Percentiles rank a stretch among this genome's conserved stretches.
These are phyloP conservation scores for Vararia minispora DNA, from an alignment of 768 basidiomycete genomes.

Conservation along the genomic window DNA sequence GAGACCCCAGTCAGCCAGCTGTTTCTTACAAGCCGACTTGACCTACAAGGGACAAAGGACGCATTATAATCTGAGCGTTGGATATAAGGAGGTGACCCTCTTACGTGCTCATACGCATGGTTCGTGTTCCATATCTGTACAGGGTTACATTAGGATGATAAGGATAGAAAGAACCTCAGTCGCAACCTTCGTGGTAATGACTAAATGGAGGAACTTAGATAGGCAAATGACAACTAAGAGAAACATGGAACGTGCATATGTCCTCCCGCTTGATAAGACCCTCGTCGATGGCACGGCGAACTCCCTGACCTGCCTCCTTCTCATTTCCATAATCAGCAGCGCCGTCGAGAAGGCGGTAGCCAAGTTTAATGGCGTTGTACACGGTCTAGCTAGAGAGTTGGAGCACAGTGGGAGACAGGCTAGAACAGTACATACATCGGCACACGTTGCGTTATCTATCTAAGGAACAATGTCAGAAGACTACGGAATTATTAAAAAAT, in stretches of 20 bases:
- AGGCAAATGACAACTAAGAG: neutral
- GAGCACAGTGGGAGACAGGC: neutral
- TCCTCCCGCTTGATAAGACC: constrained; percentile 85
- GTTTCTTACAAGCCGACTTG: constrained; percentile 41
- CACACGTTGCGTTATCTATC: constrained; percentile 50
- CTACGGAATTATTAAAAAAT: neutral
- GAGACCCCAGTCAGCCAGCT: constrained; percentile 73
- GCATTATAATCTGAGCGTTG: neutral
- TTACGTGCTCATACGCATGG: constrained; percentile 68
- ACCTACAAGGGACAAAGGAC: constrained; percentile 27
- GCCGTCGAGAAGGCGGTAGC: constrained; percentile 81
- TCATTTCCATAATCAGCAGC: constrained; percentile 88
- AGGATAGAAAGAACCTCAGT: neutral
- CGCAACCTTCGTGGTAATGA: constrained; percentile 76
- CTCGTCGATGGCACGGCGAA: constrained; percentile 65
- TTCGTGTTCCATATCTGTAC: constrained; percentile 79
- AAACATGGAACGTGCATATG: constrained; percentile 45
- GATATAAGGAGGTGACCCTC: constrained; percentile 12
- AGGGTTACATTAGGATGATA: constrained; percentile 1
- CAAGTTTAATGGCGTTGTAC: constrained; percentile 76
- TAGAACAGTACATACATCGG: constrained; percentile 31
- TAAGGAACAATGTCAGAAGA: constrained; percentile 15
- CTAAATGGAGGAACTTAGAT: constrained; percentile 22
- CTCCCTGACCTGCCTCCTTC: constrained; percentile 72
- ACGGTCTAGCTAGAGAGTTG: constrained; percentile 44